phyloP scores from a whole-genome alignment of 2,329 filamentous ascomycete species.

The Penicillium sp. region DNA sequence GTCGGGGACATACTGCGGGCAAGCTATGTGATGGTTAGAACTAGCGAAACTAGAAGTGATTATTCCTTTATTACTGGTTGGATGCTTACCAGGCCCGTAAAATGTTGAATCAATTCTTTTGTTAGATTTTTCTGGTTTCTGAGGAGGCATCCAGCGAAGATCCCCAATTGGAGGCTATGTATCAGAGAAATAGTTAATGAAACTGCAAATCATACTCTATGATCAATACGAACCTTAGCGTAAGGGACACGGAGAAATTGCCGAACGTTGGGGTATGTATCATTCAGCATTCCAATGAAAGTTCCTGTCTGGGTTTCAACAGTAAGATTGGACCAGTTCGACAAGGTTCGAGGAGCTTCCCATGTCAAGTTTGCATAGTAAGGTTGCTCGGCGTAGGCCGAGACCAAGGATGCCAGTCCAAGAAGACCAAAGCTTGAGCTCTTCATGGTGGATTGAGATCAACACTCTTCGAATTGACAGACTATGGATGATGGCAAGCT shows the following conservation, averaged over 20 bases:
- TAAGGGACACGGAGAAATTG: conserved; percentile 42
- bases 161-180: conserved; percentile 27
- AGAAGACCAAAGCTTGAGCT: not conserved
- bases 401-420: not conserved
- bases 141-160: conserved; percentile 35
- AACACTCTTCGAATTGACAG: not conserved
- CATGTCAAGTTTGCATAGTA: conserved; percentile 20
- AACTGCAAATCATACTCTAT: not conserved
- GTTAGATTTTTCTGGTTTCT: conserved; percentile 9
- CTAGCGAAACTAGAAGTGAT: not conserved
- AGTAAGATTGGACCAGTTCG: conserved; percentile 19
- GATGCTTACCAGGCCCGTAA: conserved; percentile 6
- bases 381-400: not conserved
- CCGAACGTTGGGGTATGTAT: conserved; percentile 36
- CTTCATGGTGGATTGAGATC: not conserved
- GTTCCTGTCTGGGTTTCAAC: conserved; percentile 18
- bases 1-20: conserved; percentile 31
- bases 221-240: conserved; percentile 25
- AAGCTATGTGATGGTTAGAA: conserved; percentile 18
- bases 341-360: conserved; percentile 13
- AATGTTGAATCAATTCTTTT: conserved; percentile 23
- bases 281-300: conserved; percentile 34
- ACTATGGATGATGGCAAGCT: not conserved
- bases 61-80: not conserved
- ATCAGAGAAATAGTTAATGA: not conserved